Conservation (phyloP, 345 rosid species). For the Trapa incisa region DNA sequence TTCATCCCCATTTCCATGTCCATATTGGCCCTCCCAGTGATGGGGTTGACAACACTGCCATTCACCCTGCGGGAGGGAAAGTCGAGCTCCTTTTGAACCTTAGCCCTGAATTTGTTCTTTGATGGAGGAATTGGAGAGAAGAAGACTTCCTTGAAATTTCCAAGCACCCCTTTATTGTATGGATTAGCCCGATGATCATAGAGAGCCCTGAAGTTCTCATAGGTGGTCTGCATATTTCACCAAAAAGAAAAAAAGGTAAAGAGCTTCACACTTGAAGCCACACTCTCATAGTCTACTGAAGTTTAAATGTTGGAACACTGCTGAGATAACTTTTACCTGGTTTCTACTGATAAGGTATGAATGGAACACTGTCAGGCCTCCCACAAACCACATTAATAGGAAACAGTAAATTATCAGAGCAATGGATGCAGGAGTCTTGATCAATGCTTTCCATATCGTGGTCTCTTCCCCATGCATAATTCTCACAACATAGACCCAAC, state of each 20-base stretch:
- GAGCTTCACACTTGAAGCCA: background rate
- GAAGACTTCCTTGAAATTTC: conserved; percentile 62
- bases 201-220: conserved; percentile 76
- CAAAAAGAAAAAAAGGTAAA: background rate
- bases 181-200: conserved; percentile 61
- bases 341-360: conserved; percentile 76
- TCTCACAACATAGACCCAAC: conserved; percentile 69
- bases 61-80: conserved; percentile 38
- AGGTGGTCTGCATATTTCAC: conserved; percentile 58
- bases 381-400: conserved; percentile 78
- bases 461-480: conserved; percentile 48
- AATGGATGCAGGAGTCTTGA: conserved; percentile 81
- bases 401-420: conserved; percentile 62
- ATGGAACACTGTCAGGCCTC: conserved; percentile 81
- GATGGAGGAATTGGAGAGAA: conserved; percentile 58
- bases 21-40: conserved; percentile 29
- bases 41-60: conserved; percentile 25
- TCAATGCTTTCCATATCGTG: conserved; percentile 75
- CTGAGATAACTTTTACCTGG: conserved; percentile 39
- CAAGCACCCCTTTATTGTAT: conserved; percentile 51
- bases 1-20: conserved; percentile 71
- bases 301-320: background rate
- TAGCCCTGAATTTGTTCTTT: conserved; percentile 65
- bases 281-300: background rate
- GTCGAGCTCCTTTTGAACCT: conserved; percentile 35